Conservation (phyloP, 2,329 filamentous ascomycete genomes). For the Aspergillus uvarum region DNA sequence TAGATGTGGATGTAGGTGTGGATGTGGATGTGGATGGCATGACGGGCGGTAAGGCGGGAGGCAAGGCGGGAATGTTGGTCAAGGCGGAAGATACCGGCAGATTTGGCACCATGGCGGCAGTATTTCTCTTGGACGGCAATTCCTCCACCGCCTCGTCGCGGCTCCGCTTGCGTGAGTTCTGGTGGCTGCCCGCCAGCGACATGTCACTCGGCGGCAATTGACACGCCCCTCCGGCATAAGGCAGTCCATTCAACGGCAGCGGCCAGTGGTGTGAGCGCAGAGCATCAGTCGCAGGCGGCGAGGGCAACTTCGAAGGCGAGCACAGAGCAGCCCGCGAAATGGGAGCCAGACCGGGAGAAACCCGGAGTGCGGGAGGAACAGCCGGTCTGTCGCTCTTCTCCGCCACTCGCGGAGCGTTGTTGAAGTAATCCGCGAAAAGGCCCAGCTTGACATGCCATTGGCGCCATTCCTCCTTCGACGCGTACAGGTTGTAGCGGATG, state of each 20-base stretch:
- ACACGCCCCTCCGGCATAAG: conserved; percentile 21
- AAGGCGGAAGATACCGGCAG: conserved; percentile 27
- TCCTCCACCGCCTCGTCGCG: conserved; percentile 56
- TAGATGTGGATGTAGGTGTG: conserved; percentile 22
- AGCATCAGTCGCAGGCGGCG: conserved; percentile 37
- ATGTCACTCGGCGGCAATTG: conserved; percentile 26
- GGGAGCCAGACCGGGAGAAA: conserved; percentile 40
- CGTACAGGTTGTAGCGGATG: conserved; percentile 90
- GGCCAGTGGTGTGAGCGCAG: conserved; percentile 32
- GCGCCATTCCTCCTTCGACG: conserved; percentile 81
- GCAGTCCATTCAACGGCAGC: conserved; percentile 24
- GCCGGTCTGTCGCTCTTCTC: conserved; percentile 37
- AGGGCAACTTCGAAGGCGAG: conserved; percentile 27
- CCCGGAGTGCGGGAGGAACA: conserved; percentile 28
- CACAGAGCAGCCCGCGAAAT: conserved; percentile 24
- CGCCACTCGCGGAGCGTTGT: conserved; percentile 60
- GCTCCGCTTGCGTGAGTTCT: conserved; percentile 56
- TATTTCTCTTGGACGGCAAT: conserved; percentile 55
- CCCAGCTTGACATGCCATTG: conserved; percentile 81
- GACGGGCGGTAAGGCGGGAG: conserved; percentile 37
- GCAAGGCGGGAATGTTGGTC: conserved; percentile 31
- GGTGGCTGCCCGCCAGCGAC: conserved; percentile 12
- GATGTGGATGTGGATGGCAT: conserved; percentile 27
- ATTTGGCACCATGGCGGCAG: conserved; percentile 23
- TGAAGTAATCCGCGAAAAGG: conserved; percentile 80